These are phyloP conservation scores for Monosporozyma siamensis DNA, from an alignment of 805 yeast species.

Conservation along the genomic window DNA sequence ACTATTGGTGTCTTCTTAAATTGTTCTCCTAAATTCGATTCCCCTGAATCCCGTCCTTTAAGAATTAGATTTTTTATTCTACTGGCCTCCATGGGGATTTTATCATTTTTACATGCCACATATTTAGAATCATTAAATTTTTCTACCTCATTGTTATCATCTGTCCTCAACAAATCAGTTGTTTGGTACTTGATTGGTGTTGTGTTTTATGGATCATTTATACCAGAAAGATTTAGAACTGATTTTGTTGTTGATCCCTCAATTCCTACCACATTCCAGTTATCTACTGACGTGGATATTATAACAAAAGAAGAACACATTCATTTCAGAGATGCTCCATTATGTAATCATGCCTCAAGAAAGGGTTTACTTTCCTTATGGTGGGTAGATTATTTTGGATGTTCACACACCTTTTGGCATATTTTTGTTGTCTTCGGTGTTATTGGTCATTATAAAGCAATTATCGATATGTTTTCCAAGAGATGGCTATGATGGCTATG, in stretches of 20 bases:
- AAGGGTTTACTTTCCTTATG: constrained; percentile 45
- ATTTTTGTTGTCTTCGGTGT: constrained; percentile 81
- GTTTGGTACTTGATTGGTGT: constrained; percentile 76
- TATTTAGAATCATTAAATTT: constrained; percentile 45
- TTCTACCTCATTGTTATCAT: constrained; percentile 50
- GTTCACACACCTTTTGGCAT: constrained; percentile 93
- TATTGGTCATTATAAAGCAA: constrained; percentile 77
- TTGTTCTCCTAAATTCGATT: constrained; percentile 89
- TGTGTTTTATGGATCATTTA: constrained; percentile 72
- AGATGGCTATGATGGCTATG: constrained; percentile 17
- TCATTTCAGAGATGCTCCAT: constrained; percentile 38
- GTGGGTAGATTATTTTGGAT: constrained; percentile 74
- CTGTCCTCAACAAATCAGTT: constrained; percentile 57
- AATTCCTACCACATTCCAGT: constrained; percentile 31
- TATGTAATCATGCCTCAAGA: constrained; percentile 14
- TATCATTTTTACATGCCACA: constrained; percentile 48
- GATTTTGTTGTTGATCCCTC: constrained; percentile 49
- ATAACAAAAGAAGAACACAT: constrained; percentile 25
- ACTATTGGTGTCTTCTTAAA: constrained; percentile 64
- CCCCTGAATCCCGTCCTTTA: constrained; percentile 71
- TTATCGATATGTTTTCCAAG: constrained; percentile 57
- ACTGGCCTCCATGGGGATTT: constrained; percentile 64
- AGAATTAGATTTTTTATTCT: constrained; percentile 75
- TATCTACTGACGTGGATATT: constrained; percentile 24
- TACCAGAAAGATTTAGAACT: constrained; percentile 82